Base-by-base conservation (phyloP, 2,329 filamentous ascomycete genomes). In the Graphium sp. region DNA sequence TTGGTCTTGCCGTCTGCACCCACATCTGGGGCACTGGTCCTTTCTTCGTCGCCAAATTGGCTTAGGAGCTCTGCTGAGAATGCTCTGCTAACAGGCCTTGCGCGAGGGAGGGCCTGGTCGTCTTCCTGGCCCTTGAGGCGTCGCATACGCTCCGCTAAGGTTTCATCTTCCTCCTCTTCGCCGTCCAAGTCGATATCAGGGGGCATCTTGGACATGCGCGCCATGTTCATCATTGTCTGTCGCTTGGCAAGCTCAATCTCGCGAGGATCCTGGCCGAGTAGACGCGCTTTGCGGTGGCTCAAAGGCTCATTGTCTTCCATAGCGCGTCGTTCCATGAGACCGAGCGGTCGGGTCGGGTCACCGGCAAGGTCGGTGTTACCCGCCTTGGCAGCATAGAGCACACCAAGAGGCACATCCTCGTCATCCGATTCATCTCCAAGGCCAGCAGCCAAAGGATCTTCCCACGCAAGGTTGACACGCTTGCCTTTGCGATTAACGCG, bases 221-320 rank as follows among this genome's bases (percentile, higher is more conserved):
- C 29, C 15, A 37, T 39, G 22, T 43, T 41, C 37, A 66, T 50
- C 37, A 55, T 50, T 40, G 54, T 66, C 24, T 53, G 52, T 26
- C 53, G 56, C 28, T 56, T 55, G 29, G 46, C 48, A 31, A 48
- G 39, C 12, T 29, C 31, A 4, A 22, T 17, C 4, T 28, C 21
- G 10, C 31, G 21, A 12, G 64, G 62, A 24, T 60, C 56, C 11
- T 66, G 60, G 21, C 80, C 81, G 24, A 75, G 66, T 6, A 94
- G 60, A 32, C 85, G 66, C 22, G 76, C 78, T 26, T 81, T 72
- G 3, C 85, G 74, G 22, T 65, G 65, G 41, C 78, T 84, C 13
- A 94, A 58, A 1, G 89, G 85, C 47, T 95, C 89, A 31, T 84
- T 89, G 42, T 98, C 89, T 47, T 98, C 89, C 38, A 89, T 56